Evolutionary conservation across 345 rosid genomes (phyloP).

Genomic region (Citrus reticulata): DNA sequence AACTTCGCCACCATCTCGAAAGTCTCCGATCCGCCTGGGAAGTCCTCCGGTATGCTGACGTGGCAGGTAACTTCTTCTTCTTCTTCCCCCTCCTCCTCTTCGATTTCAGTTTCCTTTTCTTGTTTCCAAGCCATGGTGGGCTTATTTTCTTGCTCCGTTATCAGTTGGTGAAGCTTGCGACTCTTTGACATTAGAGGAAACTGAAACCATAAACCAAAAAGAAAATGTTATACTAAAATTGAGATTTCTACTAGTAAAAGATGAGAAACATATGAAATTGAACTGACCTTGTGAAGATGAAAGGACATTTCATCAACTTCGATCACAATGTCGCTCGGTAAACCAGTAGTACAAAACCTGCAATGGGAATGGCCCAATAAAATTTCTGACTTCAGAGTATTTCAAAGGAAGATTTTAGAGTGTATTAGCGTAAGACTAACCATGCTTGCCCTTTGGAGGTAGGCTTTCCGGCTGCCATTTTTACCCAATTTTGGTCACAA

Average conservation of each 20-base stretch:
- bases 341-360: conserved; percentile 92
- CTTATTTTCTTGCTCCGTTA: conserved; percentile 67
- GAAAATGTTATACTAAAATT: not conserved
- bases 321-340: conserved; percentile 84
- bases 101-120: conserved; percentile 13
- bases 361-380: not conserved
- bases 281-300: conserved; percentile 84
- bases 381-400: not conserved
- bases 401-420: not conserved
- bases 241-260: not conserved
- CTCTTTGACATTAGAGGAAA: conserved; percentile 94
- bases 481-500: not conserved
- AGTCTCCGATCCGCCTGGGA: conserved; percentile 88
- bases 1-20: conserved; percentile 90
- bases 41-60: conserved; percentile 47
- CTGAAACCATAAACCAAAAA: conserved; percentile 32
- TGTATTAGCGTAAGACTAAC: conserved; percentile 30
- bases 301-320: conserved; percentile 88
- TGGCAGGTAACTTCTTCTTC: conserved; percentile 44
- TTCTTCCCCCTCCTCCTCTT: conserved; percentile 24
- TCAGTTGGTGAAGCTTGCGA: conserved; percentile 64
- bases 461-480: conserved; percentile 67
- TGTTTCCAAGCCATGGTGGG: not conserved
- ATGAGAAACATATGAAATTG: not conserved
- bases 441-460: conserved; percentile 92